These are phyloP conservation scores for Saccharomycopsis microspora DNA, from an alignment of 805 yeast species.

Conservation along the genomic window DNA sequence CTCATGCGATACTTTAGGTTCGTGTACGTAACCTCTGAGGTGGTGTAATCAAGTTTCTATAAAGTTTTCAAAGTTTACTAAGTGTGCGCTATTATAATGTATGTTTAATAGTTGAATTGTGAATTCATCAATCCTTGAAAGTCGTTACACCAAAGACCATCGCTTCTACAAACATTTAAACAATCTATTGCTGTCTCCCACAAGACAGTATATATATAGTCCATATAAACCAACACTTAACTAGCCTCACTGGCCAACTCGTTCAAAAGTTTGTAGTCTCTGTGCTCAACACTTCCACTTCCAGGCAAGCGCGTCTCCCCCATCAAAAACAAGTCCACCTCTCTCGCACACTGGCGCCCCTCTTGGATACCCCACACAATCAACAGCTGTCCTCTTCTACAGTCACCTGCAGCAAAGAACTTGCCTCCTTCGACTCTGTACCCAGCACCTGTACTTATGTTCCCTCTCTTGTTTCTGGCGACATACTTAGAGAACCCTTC, in stretches of 20 bases:
- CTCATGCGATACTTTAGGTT: no score
- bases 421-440: slow-evolving; percentile 63
- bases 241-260: slow-evolving; percentile 22
- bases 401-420: slow-evolving; percentile 93
- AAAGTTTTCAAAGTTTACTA: no score
- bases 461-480: slow-evolving; percentile 74
- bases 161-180: no score
- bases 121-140: no score
- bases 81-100: no score
- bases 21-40: no score
- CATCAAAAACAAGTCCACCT: slow-evolving; percentile 72
- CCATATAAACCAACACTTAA: no score
- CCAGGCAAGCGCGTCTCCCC: slow-evolving; percentile 82
- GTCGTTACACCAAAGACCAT: no score
- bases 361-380: slow-evolving; percentile 99
- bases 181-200: no score
- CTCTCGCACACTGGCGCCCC: slow-evolving; percentile 97
- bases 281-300: slow-evolving; percentile 82
- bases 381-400: slow-evolving; percentile 96
- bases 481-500: slow-evolving; percentile 44
- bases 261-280: slow-evolving; percentile 67
- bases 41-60: no score
- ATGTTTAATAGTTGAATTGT: no score
- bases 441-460: slow-evolving; percentile 46
- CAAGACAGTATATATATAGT: no score